These are phyloP conservation scores for Osmanthus fragrans DNA, from an alignment of 257 asterid genomes.

Conservation along the genomic window DNA sequence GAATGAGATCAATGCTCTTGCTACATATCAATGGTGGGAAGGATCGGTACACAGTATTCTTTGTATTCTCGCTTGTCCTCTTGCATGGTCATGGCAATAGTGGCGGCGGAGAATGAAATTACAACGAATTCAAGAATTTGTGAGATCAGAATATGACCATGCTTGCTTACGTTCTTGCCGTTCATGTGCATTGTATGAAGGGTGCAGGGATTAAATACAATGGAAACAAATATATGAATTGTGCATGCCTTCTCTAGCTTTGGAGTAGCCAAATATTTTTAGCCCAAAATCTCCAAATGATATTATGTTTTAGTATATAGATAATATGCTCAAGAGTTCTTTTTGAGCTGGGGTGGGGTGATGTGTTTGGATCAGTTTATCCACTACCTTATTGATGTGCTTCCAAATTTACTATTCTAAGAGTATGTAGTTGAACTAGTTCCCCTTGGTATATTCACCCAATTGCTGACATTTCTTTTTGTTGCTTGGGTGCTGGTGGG, in stretches of 20 bases:
- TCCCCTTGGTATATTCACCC: background rate
- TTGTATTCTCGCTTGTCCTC: too few relatives aligned
- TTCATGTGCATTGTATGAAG: too few relatives aligned
- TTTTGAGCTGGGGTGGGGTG: background rate
- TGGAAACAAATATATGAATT: background rate
- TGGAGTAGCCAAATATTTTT: conserved; percentile 9
- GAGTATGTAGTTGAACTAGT: background rate
- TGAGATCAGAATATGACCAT: too few relatives aligned
- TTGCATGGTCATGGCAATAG: too few relatives aligned
- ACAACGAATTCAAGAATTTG: too few relatives aligned
- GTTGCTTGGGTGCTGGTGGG: conserved; percentile 17
- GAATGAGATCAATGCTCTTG: too few relatives aligned
- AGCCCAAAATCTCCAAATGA: background rate
- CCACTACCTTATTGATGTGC: background rate
- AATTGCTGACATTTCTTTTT: background rate
- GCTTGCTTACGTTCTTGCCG: too few relatives aligned
- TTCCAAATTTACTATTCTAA: background rate
- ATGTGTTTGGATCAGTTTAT: background rate
- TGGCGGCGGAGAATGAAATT: too few relatives aligned
- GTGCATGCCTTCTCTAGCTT: conserved; percentile 18
- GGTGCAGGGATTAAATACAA: conserved; percentile 1
- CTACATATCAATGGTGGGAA: too few relatives aligned
- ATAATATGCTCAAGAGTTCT: conserved; percentile 1
- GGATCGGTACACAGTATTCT: too few relatives aligned
- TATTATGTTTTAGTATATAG: background rate